Conservation (phyloP, 1,139 yeast species). For the Pichia sp. region DNA sequence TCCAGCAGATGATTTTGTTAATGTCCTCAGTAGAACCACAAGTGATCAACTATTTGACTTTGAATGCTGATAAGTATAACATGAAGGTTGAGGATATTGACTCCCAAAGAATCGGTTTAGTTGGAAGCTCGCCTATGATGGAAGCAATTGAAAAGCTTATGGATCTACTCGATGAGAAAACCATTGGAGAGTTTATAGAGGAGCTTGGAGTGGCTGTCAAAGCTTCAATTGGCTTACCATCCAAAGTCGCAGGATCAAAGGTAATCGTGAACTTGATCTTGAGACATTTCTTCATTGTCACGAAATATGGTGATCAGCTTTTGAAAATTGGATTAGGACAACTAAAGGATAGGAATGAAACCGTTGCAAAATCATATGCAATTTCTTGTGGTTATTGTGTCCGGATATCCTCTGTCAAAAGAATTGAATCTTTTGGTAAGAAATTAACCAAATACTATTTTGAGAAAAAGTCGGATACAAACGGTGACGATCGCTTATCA, state of each 20-base stretch:
- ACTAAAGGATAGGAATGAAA: constrained; percentile 64
- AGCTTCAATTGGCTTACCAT: constrained; percentile 81
- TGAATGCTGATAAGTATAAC: constrained; percentile 87
- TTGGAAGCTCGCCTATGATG: constrained; percentile 85
- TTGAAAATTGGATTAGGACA: constrained; percentile 57
- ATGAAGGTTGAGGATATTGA: constrained; percentile 70
- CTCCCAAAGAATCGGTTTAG: constrained; percentile 66
- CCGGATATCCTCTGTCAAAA: constrained; percentile 54
- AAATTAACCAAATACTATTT: constrained; percentile 58
- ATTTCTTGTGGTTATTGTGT: constrained; percentile 77
- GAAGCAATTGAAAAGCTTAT: constrained; percentile 74
- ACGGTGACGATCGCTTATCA: constrained; percentile 23
- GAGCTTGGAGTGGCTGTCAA: constrained; percentile 49
- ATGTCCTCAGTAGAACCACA: constrained; percentile 93
- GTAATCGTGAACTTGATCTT: constrained; percentile 63
- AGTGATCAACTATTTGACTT: constrained; percentile 74
- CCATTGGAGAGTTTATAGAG: constrained; percentile 52
- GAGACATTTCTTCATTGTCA: constrained; percentile 50
- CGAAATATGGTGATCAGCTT: constrained; percentile 61
- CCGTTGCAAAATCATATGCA: constrained; percentile 75
- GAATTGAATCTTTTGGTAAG: constrained; percentile 52
- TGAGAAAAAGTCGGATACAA: constrained; percentile 37
- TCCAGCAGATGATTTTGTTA: constrained; percentile 64
- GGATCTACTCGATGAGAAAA: constrained; percentile 49
- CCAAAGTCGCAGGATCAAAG: constrained; percentile 83